Evolutionary conservation across 176 grass and related monocot species (phyloP).

Genomic region (Panicum miliaceum): DNA sequence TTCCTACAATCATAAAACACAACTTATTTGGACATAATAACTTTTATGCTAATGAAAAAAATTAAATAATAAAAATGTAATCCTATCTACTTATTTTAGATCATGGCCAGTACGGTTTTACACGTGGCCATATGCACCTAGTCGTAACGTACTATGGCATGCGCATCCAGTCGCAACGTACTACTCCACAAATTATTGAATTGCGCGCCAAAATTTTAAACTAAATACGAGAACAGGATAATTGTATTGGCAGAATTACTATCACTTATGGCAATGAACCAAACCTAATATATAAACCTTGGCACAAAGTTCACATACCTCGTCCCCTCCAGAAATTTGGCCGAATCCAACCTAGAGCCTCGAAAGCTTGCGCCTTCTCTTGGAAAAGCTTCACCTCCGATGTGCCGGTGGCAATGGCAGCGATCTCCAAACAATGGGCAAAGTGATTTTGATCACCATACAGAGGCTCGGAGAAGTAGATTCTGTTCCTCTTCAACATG

Average conservation of each 20-base stretch:
- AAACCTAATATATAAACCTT: background rate
- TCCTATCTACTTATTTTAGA: background rate
- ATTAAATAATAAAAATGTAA: background rate
- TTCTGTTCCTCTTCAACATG: background rate
- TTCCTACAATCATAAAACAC: too few relatives aligned
- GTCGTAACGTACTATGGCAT: background rate
- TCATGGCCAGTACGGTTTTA: background rate
- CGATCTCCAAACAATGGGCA: background rate
- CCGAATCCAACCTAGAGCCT: conserved; percentile 20
- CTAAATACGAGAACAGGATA: background rate
- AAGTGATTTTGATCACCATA: background rate
- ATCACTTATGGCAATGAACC: too few relatives aligned
- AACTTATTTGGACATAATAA: background rate
- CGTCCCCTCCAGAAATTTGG: background rate
- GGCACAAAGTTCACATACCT: background rate
- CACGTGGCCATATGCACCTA: background rate
- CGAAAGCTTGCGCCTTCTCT: background rate
- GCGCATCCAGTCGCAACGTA: background rate
- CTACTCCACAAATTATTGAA: background rate
- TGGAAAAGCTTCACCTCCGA: background rate
- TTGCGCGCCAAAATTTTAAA: background rate
- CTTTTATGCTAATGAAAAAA: background rate
- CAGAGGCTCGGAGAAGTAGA: background rate
- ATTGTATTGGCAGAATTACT: background rate
- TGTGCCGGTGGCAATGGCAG: background rate